Percentiles rank a stretch among this genome's conserved stretches.
Evolutionary conservation across 2,329 filamentous ascomycete genomes (phyloP).

Genomic region (Colletotrichum echinochloae): DNA sequence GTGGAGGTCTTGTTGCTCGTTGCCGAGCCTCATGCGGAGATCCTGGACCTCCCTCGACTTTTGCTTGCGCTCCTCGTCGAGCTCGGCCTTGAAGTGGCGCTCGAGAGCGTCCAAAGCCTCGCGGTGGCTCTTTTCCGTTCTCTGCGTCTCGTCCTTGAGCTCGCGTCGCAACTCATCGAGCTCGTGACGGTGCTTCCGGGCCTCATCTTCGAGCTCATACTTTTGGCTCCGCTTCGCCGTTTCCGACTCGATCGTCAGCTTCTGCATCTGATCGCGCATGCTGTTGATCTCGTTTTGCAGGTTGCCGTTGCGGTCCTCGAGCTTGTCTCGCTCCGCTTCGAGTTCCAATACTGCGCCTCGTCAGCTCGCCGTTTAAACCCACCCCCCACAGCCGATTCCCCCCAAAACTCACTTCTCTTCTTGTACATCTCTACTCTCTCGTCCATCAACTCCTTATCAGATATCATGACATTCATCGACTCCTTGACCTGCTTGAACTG

Average conservation of each 20-base stretch:
- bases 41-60: conserved; percentile 74
- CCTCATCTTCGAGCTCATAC: conserved; percentile 67
- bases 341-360: conserved; percentile 58
- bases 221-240: conserved; percentile 58
- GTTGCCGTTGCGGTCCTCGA: conserved; percentile 59
- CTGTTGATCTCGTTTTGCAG: conserved; percentile 74
- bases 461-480: conserved; percentile 76
- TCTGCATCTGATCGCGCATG: conserved; percentile 53
- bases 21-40: conserved; percentile 65
- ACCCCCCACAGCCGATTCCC: neutral
- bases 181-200: conserved; percentile 66
- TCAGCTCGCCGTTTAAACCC: conserved; percentile 40
- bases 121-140: conserved; percentile 70
- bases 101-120: conserved; percentile 76
- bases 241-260: conserved; percentile 55
- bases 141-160: conserved; percentile 66
- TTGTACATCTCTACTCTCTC: conserved; percentile 82
- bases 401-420: conserved; percentile 72
- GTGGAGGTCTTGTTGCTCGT: conserved; percentile 64
- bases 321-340: conserved; percentile 59
- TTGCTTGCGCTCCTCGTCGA: conserved; percentile 73
- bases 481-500: conserved; percentile 79
- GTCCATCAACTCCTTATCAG: conserved; percentile 76
- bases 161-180: conserved; percentile 66
- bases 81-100: conserved; percentile 70